Percentiles rank a stretch among this genome's conserved stretches.
phyloP scores from a whole-genome alignment of 1,284 basidiomycete species.

The Ganoderma resinaceum region DNA sequence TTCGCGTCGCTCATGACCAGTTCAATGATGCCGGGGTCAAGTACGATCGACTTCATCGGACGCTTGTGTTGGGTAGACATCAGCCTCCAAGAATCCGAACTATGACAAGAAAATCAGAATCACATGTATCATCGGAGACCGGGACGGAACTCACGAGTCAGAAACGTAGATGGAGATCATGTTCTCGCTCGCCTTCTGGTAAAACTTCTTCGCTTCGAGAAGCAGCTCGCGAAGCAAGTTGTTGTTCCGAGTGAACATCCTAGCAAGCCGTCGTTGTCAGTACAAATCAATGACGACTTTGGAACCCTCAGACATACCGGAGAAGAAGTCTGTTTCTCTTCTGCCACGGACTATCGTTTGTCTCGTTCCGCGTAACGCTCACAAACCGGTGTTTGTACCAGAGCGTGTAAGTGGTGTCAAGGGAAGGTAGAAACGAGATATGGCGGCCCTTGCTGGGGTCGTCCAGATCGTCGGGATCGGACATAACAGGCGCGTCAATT shows the following conservation, averaged over 20 bases:
- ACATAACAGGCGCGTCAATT: slow-evolving; percentile 27
- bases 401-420: slow-evolving; percentile 37
- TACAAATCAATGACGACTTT: background rate
- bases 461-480: slow-evolving; percentile 28
- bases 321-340: slow-evolving; percentile 38
- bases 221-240: slow-evolving; percentile 57
- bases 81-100: slow-evolving; percentile 56
- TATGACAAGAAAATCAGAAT: slow-evolving; percentile 12
- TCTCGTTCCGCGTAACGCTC: slow-evolving; percentile 36
- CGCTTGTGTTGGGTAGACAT: slow-evolving; percentile 68
- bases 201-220: slow-evolving; percentile 61
- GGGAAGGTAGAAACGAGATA: slow-evolving; percentile 40
- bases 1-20: slow-evolving; percentile 67
- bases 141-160: slow-evolving; percentile 45
- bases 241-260: slow-evolving; percentile 60
- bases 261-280: slow-evolving; percentile 30
- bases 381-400: slow-evolving; percentile 44
- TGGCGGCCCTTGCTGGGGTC: slow-evolving; percentile 33
- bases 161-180: slow-evolving; percentile 64
- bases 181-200: slow-evolving; percentile 57
- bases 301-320: slow-evolving; percentile 31
- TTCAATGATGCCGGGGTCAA: slow-evolving; percentile 72
- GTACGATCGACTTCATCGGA: slow-evolving; percentile 66
- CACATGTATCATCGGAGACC: background rate
- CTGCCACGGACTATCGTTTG: slow-evolving; percentile 32